Evolutionary conservation across 257 asterid species (phyloP).

Genomic region (Echium plantagineum): DNA sequence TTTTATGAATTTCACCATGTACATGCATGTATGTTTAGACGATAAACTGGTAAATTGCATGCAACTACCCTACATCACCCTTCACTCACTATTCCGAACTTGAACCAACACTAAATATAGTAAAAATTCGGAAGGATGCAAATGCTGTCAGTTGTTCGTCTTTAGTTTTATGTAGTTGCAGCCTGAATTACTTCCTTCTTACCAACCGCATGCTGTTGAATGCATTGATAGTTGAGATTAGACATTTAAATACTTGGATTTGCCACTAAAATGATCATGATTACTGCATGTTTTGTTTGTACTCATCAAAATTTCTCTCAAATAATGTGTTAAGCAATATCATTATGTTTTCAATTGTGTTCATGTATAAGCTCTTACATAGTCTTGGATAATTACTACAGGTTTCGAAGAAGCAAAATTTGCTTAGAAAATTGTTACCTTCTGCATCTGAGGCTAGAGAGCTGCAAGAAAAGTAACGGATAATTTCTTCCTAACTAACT

Average conservation of each 20-base stretch:
- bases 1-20: not conserved
- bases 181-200: too few relatives aligned
- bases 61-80: not conserved
- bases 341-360: not conserved
- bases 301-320: not conserved
- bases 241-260: not conserved
- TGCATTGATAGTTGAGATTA: not conserved
- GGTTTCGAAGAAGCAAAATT: slow-evolving; percentile 55
- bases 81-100: too few relatives aligned
- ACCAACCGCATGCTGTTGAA: not conserved
- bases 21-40: too few relatives aligned
- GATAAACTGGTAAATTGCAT: not conserved
- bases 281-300: not conserved
- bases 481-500: slow-evolving; percentile 10
- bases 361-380: not conserved
- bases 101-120: too few relatives aligned
- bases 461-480: slow-evolving; percentile 54
- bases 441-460: slow-evolving; percentile 48
- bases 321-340: not conserved
- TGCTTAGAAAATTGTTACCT: slow-evolving; percentile 39
- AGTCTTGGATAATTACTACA: slow-evolving; percentile 13
- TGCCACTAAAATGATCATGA: not conserved
- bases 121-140: too few relatives aligned
- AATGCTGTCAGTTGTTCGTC: not conserved
- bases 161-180: not conserved